A percentile compares a stretch with the other conserved stretches of the same genome.
Evolutionary conservation across 129 eudicot genomes (phyloP).

Genomic region (Chrysanthemum seticuspe): DNA sequence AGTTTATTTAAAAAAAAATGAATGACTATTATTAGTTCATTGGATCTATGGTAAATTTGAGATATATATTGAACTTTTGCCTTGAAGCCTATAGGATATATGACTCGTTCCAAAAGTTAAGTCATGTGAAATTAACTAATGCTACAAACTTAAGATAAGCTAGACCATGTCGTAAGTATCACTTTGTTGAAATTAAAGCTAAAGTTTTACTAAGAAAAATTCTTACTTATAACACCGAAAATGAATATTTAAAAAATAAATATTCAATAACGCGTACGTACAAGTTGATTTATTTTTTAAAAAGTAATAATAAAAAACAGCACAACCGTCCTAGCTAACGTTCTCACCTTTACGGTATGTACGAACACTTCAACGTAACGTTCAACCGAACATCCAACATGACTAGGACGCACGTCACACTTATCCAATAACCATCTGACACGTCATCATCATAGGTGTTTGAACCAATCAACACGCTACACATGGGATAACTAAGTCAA

Average conservation of each 20-base stretch:
- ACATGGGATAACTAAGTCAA: slow-evolving; percentile 28
- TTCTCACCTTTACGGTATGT: neutral
- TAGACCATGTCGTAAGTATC: no score
- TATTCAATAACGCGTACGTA: neutral
- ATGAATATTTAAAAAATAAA: neutral
- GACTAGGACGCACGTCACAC: slow-evolving; percentile 22
- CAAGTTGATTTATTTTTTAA: neutral
- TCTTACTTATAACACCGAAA: no score
- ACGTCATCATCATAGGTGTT: slow-evolving; percentile 17
- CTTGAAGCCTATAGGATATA: no score
- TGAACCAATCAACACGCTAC: slow-evolving; percentile 12
- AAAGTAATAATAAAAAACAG: neutral
- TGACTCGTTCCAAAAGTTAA: no score
- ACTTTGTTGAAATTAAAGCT: no score
- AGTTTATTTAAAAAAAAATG: no score
- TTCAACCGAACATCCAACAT: neutral
- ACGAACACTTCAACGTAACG: slow-evolving; percentile 2
- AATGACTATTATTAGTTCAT: no score
- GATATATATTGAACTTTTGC: no score
- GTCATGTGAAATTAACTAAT: no score
- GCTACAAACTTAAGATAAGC: no score
- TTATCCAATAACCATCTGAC: slow-evolving; percentile 14
- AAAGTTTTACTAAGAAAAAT: no score
- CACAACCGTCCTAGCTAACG: slow-evolving; percentile 12
- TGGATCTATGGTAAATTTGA: no score